Conservation (phyloP, 176 grass and related monocot genomes). For the Phragmites australis region DNA sequence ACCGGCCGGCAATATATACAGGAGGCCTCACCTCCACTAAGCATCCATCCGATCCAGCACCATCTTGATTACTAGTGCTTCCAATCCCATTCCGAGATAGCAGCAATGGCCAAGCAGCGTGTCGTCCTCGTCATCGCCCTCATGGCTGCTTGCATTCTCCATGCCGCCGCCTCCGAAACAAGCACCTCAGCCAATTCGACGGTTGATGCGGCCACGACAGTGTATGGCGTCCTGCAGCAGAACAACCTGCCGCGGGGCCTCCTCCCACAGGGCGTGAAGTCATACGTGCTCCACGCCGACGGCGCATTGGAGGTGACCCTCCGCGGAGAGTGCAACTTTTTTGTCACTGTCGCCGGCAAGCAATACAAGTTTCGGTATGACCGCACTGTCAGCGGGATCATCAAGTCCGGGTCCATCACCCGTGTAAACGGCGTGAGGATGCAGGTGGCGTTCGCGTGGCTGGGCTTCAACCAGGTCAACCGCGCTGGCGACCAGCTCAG, state of each 20-base stretch:
- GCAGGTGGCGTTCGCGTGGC: not conserved
- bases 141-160: not conserved
- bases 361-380: constrained; percentile 1
- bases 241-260: constrained; percentile 15
- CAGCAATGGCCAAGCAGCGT: not conserved
- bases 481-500: not conserved
- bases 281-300: not conserved
- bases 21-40: no score
- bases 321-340: not conserved
- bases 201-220: no score
- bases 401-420: constrained; percentile 12
- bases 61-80: no score
- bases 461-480: not conserved
- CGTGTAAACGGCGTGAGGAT: not conserved
- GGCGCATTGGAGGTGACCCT: not conserved
- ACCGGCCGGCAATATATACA: no score
- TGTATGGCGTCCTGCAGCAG: not conserved
- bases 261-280: not conserved
- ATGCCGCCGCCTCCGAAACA: not conserved
- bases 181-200: no score
- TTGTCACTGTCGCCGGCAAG: not conserved
- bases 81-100: no score
- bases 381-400: not conserved
- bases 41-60: no score
- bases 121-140: not conserved